phyloP scores from a whole-genome alignment of 2,329 filamentous ascomycete genomes.

The Phialophora chinensis region DNA sequence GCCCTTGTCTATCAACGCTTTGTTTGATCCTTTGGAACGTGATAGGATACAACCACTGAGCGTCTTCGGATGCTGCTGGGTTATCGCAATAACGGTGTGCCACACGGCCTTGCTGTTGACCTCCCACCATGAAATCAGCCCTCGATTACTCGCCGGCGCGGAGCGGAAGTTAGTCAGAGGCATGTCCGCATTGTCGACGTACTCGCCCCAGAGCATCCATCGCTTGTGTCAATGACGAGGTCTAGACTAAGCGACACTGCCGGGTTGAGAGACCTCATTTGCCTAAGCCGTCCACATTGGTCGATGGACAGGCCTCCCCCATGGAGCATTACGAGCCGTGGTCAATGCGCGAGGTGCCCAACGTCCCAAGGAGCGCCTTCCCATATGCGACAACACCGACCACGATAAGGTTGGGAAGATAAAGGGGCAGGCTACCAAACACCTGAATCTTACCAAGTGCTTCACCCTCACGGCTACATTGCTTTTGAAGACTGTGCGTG shows the following conservation, averaged over 20 bases:
- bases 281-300: neutral
- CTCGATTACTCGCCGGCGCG: neutral
- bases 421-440: slow-evolving; percentile 1
- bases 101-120: slow-evolving; percentile 3
- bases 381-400: slow-evolving; percentile 2
- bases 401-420: slow-evolving; percentile 11
- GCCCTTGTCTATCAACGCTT: neutral
- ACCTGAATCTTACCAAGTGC: neutral
- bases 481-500: neutral
- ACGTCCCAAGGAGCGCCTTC: slow-evolving; percentile 2
- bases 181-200: neutral
- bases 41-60: slow-evolving; percentile 1
- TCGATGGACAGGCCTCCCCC: slow-evolving; percentile 11
- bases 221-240: neutral
- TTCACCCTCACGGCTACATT: neutral
- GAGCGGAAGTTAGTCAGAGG: slow-evolving; percentile 8
- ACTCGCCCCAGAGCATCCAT: neutral
- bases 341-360: neutral
- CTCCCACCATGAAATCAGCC: neutral
- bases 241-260: neutral
- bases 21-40: neutral
- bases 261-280: slow-evolving; percentile 6
- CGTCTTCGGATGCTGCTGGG: neutral
- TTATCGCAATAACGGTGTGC: slow-evolving; percentile 1
- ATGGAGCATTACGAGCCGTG: slow-evolving; percentile 13